Percentiles rank a stretch among this genome's conserved stretches.
These are phyloP conservation scores for Patellaria atrata DNA, from an alignment of 495 filamentous ascomycete species.

Conservation along the genomic window DNA sequence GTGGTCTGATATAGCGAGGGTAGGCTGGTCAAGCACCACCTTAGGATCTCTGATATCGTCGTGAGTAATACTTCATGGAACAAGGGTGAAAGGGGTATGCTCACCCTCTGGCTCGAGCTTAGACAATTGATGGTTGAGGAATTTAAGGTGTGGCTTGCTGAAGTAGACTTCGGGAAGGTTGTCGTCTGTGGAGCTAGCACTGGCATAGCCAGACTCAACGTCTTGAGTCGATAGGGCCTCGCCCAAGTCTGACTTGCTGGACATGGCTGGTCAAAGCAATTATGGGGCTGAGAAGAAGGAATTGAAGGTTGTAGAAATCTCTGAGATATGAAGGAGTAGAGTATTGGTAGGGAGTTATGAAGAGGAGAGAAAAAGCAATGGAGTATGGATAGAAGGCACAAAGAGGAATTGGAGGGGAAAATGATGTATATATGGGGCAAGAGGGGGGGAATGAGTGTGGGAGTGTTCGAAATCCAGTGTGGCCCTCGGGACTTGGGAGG, in stretches of 20 bases:
- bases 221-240: constrained; percentile 3
- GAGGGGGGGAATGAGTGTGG: constrained; percentile 1
- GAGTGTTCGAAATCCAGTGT: neutral
- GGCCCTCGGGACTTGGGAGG: neutral
- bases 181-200: constrained; percentile 48
- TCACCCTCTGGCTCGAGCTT: constrained; percentile 61
- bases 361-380: constrained; percentile 17
- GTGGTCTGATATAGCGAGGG: constrained; percentile 91
- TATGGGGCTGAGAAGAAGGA: neutral
- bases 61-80: constrained; percentile 1
- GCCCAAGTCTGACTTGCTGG: neutral
- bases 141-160: constrained; percentile 74
- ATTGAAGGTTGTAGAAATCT: neutral
- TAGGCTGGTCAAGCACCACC: constrained; percentile 82
- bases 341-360: constrained; percentile 2
- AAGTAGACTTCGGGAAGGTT: constrained; percentile 67
- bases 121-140: constrained; percentile 77
- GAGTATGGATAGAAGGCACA: no score
- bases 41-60: constrained; percentile 55
- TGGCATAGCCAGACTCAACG: constrained; percentile 79
- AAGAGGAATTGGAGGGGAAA: constrained; percentile 1
- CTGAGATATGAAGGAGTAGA: neutral
- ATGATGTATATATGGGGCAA: constrained; percentile 1
- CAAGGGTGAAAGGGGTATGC: neutral
- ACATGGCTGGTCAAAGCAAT: neutral